Percentiles rank a stretch among this genome's conserved stretches.
These are phyloP conservation scores for Trypanosomatidae sp. DNA, from an alignment of 208 protist species.

Conservation along the genomic window DNA sequence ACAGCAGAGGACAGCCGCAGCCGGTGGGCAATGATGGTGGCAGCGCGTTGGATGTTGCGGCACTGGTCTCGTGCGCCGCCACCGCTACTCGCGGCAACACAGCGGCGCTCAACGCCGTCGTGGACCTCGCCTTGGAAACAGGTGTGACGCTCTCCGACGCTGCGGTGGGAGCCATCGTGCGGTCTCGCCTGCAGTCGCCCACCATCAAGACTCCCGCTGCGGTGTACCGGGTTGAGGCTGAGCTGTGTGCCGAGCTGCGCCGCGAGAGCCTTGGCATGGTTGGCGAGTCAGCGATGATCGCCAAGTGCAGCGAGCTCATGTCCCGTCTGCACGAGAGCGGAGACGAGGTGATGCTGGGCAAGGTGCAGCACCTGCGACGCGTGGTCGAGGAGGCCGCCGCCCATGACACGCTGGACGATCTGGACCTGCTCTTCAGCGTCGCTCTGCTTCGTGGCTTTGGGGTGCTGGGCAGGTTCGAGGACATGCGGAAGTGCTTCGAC, in stretches of 20 bases:
- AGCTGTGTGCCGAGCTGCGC: slow-evolving; percentile 43
- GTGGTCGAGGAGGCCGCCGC: slow-evolving; percentile 62
- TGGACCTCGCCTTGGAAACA: slow-evolving; percentile 29
- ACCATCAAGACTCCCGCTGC: slow-evolving; percentile 33
- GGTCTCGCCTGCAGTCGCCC: slow-evolving; percentile 27
- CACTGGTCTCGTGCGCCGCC: slow-evolving; percentile 63
- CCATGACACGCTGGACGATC: slow-evolving; percentile 56
- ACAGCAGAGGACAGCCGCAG: slow-evolving; percentile 3
- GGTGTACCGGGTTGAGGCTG: slow-evolving; percentile 59
- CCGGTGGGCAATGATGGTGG: too few relatives aligned
- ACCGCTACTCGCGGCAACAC: slow-evolving; percentile 46
- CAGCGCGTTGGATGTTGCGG: slow-evolving; percentile 36
- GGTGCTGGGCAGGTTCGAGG: slow-evolving; percentile 69
- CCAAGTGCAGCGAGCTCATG: slow-evolving; percentile 76
- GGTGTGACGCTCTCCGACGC: slow-evolving; percentile 43
- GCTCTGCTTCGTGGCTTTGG: slow-evolving; percentile 86
- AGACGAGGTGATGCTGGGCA: slow-evolving; percentile 78
- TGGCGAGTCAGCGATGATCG: slow-evolving; percentile 73
- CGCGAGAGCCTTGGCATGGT: slow-evolving; percentile 52
- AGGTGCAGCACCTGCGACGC: slow-evolving; percentile 66
- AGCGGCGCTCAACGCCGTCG: slow-evolving; percentile 30
- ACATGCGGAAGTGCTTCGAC: slow-evolving; percentile 78
- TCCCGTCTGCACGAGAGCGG: slow-evolving; percentile 41
- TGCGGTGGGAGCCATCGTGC: slow-evolving; percentile 52
- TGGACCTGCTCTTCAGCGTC: slow-evolving; percentile 57